Conservation (phyloP, 139 green algal genomes). For the Chlorella sp. region DNA sequence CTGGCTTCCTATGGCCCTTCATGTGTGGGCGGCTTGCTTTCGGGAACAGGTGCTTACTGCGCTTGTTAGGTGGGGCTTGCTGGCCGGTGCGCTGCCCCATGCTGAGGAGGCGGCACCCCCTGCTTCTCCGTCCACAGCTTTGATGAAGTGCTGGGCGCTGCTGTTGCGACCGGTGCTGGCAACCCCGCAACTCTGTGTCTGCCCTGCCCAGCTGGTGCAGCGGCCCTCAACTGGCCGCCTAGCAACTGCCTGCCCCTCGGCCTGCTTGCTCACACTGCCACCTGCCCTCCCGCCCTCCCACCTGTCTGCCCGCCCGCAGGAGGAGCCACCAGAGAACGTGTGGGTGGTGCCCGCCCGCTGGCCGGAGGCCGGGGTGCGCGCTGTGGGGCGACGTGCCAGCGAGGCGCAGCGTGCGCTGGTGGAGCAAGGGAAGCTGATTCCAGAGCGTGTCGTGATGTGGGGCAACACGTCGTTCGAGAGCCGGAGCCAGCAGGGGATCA, state of each 20-base stretch:
- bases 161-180: no score
- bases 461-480: not conserved
- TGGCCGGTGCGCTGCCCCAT: no score
- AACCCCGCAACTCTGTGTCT: not conserved
- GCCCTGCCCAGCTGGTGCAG: no score
- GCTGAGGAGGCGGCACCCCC: no score
- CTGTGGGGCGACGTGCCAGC: not conserved
- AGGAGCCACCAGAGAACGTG: not conserved
- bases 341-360: not conserved
- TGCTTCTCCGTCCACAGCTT: no score
- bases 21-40: no score
- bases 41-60: no score
- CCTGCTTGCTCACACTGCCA: not conserved
- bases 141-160: not conserved
- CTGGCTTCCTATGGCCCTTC: no score
- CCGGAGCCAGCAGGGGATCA: conserved; percentile 15
- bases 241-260: not conserved
- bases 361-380: not conserved
- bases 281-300: not conserved
- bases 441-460: not conserved
- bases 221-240: no score
- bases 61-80: no score
- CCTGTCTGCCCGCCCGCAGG: not conserved
- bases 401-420: not conserved
- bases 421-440: not conserved